A percentile compares a stretch with the other conserved stretches of the same genome.
Evolutionary conservation across 495 filamentous ascomycete species (phyloP).

Genomic region (Penicillium pancosmium): DNA sequence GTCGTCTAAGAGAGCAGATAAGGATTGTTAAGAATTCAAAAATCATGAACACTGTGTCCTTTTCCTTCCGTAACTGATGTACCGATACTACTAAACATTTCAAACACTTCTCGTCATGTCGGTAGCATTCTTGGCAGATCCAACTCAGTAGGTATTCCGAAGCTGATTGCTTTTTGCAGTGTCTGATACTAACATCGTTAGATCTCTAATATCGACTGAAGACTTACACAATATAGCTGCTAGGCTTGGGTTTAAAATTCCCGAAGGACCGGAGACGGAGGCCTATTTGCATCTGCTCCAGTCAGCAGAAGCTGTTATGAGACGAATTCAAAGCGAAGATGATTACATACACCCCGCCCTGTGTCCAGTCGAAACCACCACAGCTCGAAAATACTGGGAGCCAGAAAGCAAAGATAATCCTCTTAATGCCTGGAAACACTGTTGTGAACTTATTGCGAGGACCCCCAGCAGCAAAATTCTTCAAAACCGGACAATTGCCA

Average conservation of each 20-base stretch:
- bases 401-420: constrained; percentile 30
- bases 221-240: constrained; percentile 18
- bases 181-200: constrained; percentile 6
- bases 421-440: constrained; percentile 42
- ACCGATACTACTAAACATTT: background rate
- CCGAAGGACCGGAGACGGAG: constrained; percentile 21
- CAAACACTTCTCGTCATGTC: constrained; percentile 11
- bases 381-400: constrained; percentile 26
- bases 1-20: background rate
- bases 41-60: no score
- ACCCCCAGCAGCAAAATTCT: constrained; percentile 22
- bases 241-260: constrained; percentile 19
- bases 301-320: constrained; percentile 28
- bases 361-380: constrained; percentile 13
- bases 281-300: constrained; percentile 32
- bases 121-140: constrained; percentile 23
- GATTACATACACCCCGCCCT: constrained; percentile 36
- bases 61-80: no score
- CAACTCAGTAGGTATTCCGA: constrained; percentile 15
- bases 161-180: background rate
- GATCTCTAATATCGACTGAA: constrained; percentile 18
- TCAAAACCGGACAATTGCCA: constrained; percentile 30
- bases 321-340: constrained; percentile 18
- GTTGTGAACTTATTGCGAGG: constrained; percentile 24
- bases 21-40: background rate